Conservation (phyloP, 2,329 filamentous ascomycete species). For the Sporothrix protearum region DNA sequence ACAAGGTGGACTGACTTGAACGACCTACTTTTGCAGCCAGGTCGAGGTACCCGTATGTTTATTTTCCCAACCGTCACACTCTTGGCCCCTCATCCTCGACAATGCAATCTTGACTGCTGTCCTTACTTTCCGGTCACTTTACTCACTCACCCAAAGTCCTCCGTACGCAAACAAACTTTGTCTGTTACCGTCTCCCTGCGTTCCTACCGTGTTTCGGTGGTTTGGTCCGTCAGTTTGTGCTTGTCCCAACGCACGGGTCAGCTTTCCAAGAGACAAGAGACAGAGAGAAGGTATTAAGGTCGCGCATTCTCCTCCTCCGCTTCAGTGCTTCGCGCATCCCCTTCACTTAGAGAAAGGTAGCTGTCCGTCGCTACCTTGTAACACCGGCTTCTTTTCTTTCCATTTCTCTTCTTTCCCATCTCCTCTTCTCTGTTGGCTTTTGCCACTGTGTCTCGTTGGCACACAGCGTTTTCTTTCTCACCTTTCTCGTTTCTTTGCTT, state of each 20-base stretch:
- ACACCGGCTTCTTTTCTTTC: background rate
- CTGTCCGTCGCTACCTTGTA: background rate
- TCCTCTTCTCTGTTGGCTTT: background rate
- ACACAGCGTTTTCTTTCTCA: background rate
- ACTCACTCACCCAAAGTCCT: background rate
- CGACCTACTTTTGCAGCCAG: background rate
- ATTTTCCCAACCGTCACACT: background rate
- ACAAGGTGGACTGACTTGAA: background rate
- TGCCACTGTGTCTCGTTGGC: background rate
- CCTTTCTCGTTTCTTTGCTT: background rate
- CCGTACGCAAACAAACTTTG: background rate
- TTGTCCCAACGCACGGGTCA: constrained; percentile 5
- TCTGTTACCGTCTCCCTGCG: background rate
- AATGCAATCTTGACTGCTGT: background rate
- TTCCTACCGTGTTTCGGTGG: background rate
- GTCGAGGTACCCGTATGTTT: background rate
- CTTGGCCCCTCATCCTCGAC: background rate
- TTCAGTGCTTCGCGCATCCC: background rate
- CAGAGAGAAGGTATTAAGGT: background rate
- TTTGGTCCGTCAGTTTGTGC: background rate
- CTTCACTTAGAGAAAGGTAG: background rate
- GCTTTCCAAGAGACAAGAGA: background rate
- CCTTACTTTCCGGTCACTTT: background rate
- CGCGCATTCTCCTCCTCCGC: constrained; percentile 1
- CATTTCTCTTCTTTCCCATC: background rate